phyloP scores from a whole-genome alignment of 768 basidiomycete species.

The Tricholoma saponaceum region DNA sequence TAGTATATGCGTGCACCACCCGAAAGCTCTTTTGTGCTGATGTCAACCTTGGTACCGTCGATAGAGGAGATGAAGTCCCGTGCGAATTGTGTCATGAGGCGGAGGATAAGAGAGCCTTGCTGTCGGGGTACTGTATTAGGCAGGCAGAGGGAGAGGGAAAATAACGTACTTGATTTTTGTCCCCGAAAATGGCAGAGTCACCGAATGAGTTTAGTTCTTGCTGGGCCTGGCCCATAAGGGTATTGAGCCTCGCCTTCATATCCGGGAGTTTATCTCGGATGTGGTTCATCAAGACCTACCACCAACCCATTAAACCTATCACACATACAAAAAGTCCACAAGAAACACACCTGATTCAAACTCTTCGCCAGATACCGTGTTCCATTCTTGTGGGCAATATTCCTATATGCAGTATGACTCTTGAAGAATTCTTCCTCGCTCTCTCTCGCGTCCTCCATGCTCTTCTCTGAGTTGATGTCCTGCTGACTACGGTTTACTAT shows the following conservation, averaged over 20 bases:
- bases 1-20: conserved; percentile 99
- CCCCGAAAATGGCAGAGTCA: conserved; percentile 87
- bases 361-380: conserved; percentile 92
- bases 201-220: conserved; percentile 98
- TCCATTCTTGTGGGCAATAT: conserved; percentile 97
- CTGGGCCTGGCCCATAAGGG: conserved; percentile 97
- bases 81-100: conserved; percentile 98
- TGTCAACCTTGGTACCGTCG: conserved; percentile 93
- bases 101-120: conserved; percentile 87
- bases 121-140: conserved; percentile 24
- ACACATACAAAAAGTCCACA: neutral
- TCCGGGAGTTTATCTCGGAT: conserved; percentile 98
- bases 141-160: conserved; percentile 1
- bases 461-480: conserved; percentile 88
- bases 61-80: conserved; percentile 96
- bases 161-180: conserved; percentile 70
- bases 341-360: conserved; percentile 74
- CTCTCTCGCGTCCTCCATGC: conserved; percentile 79
- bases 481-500: conserved; percentile 97
- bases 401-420: conserved; percentile 86
- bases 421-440: conserved; percentile 90
- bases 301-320: neutral
- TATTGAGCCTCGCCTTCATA: conserved; percentile 98
- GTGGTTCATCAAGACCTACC: conserved; percentile 88
- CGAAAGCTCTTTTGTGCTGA: conserved; percentile 97